Base-by-base conservation (phyloP, 176 grass and related monocot genomes). In the Musa itinerans region DNA sequence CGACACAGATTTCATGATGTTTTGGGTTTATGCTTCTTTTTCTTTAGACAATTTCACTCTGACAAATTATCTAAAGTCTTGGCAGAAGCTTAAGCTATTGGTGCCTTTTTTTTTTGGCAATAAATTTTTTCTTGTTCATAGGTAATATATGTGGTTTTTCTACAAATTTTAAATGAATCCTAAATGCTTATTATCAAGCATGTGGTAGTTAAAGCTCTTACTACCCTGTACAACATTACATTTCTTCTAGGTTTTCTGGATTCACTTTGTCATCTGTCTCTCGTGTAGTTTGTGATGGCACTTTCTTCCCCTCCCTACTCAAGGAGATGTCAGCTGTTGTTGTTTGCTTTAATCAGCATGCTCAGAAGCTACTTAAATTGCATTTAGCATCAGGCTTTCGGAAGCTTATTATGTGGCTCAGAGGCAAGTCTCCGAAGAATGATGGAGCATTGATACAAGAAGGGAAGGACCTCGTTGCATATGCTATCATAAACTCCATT, bases 401-500 rank as follows among this genome's bases (percentile, higher is more conserved):
- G 78, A 96, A 85, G 83, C 90, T 85, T 16, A 3, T 83, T 56
- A 23, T 92, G 85, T 84, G 87, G 79, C 79, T 90, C 14, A 65
- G 56, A 52, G 82, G 25, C 65, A 92, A 86, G 81, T 34, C 81
- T 14, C 76, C 70, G 64, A 73, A 49, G 17, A 83, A 78, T 55
- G 85, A 90, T 68, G 83, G 83, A 50, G 22, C 78, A 53, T 9
- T 90, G 62, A 86, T 85, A 74, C 74, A 86, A 76, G 83, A 92
- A 69, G 93, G 89, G 71, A 92, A 92, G 75, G 89, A 96, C 61
- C 78, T 96, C 61, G 93, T 96, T 58, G 84, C 87, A 1, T 92
- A 96, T 66, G 93, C 87, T 27, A 92, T 96, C 72, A 88, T 92
- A 87, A 96, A 96, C 53, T 88, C 93, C 21, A 85, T 96, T 65